Evolutionary conservation across 257 asterid species (phyloP).

Genomic region (Solanum tarapatanum): DNA sequence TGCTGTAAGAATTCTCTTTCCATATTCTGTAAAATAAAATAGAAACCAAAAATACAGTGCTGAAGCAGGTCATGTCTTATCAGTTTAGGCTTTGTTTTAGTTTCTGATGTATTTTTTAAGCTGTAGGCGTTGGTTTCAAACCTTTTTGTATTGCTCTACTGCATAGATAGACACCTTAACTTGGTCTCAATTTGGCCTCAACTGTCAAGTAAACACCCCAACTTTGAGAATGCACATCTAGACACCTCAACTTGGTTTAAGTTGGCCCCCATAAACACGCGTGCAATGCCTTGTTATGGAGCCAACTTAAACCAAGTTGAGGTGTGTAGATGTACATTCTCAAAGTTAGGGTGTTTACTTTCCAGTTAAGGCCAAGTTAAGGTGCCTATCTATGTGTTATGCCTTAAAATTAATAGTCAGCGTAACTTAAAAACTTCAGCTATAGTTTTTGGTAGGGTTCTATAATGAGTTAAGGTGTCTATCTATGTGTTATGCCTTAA

Average conservation of each 20-base stretch:
- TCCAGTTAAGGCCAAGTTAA: background rate
- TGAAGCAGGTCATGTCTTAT: background rate
- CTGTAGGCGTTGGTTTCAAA: background rate
- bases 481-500: background rate
- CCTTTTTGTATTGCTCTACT: background rate
- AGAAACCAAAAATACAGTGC: background rate
- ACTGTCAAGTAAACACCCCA: background rate
- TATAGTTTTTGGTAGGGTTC: background rate
- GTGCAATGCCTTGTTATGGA: background rate
- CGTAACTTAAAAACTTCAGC: background rate
- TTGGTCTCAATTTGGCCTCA: background rate
- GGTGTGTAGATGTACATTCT: background rate
- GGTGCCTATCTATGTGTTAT: background rate
- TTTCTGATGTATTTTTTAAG: background rate
- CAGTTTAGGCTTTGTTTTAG: background rate
- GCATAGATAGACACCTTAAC: background rate
- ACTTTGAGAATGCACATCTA: background rate
- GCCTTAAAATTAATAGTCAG: background rate
- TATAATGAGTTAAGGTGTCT: background rate
- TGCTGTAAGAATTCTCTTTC: slow-evolving; percentile 47
- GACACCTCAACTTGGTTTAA: background rate
- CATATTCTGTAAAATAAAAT: background rate
- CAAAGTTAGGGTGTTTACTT: background rate
- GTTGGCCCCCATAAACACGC: background rate
- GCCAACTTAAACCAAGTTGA: background rate